A percentile compares a stretch with the other conserved stretches of the same genome.
These are phyloP conservation scores for Nemania sp. DNA, from an alignment of 2,329 filamentous ascomycete species.

Conservation along the genomic window DNA sequence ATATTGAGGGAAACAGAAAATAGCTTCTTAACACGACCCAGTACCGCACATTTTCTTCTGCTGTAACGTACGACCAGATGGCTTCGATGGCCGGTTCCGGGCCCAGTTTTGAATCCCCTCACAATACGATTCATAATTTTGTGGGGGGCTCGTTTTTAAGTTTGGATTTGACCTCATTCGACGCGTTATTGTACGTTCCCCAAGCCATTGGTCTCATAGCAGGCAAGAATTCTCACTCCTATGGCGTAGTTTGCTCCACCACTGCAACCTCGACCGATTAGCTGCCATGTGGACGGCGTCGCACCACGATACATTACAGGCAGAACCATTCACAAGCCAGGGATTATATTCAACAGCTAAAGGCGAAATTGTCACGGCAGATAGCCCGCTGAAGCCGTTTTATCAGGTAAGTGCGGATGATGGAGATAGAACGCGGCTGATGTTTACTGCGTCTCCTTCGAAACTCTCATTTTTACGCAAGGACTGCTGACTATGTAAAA, in stretches of 20 bases:
- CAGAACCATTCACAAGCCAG: constrained; percentile 45
- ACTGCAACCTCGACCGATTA: constrained; percentile 71
- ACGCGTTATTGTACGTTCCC: constrained; percentile 60
- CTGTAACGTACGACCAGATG: constrained; percentile 54
- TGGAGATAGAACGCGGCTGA: neutral
- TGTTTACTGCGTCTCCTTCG: neutral
- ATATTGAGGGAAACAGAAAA: neutral
- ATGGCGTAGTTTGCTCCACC: constrained; percentile 60
- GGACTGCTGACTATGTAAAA: constrained; percentile 9
- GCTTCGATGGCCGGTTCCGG: constrained; percentile 54
- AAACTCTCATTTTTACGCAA: neutral
- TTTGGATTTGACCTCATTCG: constrained; percentile 58
- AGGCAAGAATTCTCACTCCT: constrained; percentile 21
- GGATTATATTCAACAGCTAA: constrained; percentile 57
- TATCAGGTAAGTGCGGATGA: constrained; percentile 48
- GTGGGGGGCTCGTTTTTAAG: constrained; percentile 52
- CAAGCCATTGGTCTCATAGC: neutral
- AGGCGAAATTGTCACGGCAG: constrained; percentile 57
- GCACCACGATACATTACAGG: constrained; percentile 51
- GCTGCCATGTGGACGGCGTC: constrained; percentile 63
- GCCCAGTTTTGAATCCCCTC: constrained; percentile 59
- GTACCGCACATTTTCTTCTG: constrained; percentile 58
- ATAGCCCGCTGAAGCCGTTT: constrained; percentile 64
- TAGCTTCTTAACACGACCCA: constrained; percentile 40
- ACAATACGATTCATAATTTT: constrained; percentile 58